A percentile compares a stretch with the other conserved stretches of the same genome.
Evolutionary conservation across 2,329 filamentous ascomycete species (phyloP).

Genomic region (Hypoxylon sp.): DNA sequence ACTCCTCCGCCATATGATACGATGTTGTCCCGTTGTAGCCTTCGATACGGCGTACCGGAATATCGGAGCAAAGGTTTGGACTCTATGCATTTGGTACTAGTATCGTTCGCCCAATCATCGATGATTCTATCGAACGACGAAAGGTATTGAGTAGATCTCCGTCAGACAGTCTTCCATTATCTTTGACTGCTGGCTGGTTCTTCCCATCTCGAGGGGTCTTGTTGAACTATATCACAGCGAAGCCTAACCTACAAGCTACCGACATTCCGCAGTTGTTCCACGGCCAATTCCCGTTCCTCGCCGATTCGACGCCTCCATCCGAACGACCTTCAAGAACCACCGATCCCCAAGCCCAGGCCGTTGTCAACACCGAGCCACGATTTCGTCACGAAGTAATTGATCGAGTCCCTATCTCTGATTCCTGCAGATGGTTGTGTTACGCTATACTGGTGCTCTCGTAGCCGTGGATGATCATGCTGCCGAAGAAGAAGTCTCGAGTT

Average conservation of each 20-base stretch:
- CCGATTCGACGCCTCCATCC: conserved; percentile 62
- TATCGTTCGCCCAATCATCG: too few relatives aligned
- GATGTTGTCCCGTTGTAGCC: not conserved
- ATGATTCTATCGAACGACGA: too few relatives aligned
- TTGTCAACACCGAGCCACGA: conserved; percentile 9
- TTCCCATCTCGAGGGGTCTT: conserved; percentile 11
- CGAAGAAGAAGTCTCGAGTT: not conserved
- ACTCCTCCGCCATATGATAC: not conserved
- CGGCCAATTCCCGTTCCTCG: conserved; percentile 64
- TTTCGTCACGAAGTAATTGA: not conserved
- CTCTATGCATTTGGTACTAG: too few relatives aligned
- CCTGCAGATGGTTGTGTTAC: not conserved
- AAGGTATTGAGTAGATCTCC: too few relatives aligned
- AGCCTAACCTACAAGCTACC: conserved; percentile 21
- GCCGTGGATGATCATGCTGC: not conserved
- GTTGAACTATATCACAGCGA: conserved; percentile 16
- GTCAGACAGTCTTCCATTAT: not conserved
- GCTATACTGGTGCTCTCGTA: conserved; percentile 3
- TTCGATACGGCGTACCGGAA: not conserved
- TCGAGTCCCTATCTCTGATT: conserved; percentile 1
- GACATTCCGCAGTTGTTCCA: conserved; percentile 30
- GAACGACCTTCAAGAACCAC: conserved; percentile 51
- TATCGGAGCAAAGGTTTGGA: too few relatives aligned
- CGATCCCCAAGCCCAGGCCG: too few relatives aligned
- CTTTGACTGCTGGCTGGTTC: not conserved